Conservation (phyloP, 257 asterid species). For the Gynochthodes officinalis region DNA sequence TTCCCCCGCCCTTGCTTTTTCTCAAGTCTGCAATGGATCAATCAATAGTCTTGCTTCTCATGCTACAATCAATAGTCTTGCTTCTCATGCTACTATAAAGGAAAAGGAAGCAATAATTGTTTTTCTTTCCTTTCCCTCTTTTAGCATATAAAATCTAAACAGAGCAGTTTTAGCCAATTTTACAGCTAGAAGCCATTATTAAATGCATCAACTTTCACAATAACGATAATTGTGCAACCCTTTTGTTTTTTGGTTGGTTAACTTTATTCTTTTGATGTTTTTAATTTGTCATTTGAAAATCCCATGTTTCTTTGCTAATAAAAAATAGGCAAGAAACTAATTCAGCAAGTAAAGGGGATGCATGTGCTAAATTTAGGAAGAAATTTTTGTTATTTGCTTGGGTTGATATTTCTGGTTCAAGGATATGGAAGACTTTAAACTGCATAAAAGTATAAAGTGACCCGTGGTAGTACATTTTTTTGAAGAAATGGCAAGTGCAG, state of each 20-base stretch:
- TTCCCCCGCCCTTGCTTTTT: constrained; percentile 42
- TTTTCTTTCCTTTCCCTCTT: constrained; percentile 8
- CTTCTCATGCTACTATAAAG: constrained; percentile 3
- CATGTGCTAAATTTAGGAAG: too few species aligned
- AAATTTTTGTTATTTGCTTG: too few species aligned
- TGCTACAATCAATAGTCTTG: background rate
- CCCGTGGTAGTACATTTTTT: background rate
- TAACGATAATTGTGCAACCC: too few species aligned
- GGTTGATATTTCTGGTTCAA: too few species aligned
- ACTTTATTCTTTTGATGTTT: too few species aligned
- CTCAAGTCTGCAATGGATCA: constrained; percentile 16
- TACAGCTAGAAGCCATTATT: too few species aligned
- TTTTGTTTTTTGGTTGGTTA: too few species aligned
- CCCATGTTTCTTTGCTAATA: too few species aligned
- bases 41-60: constrained; percentile 11
- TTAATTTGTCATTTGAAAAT: too few species aligned
- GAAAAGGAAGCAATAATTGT: constrained; percentile 12
- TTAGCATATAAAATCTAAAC: constrained; percentile 16
- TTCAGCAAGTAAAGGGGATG: too few species aligned
- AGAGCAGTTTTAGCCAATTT: constrained; percentile 12
- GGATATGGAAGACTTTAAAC: background rate
- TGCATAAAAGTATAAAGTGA: background rate
- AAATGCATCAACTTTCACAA: too few species aligned
- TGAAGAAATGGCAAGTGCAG: background rate
- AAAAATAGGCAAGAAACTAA: too few species aligned